Conservation (phyloP, 2,329 filamentous ascomycete species). For the Paracorniculantispora psalliotae region DNA sequence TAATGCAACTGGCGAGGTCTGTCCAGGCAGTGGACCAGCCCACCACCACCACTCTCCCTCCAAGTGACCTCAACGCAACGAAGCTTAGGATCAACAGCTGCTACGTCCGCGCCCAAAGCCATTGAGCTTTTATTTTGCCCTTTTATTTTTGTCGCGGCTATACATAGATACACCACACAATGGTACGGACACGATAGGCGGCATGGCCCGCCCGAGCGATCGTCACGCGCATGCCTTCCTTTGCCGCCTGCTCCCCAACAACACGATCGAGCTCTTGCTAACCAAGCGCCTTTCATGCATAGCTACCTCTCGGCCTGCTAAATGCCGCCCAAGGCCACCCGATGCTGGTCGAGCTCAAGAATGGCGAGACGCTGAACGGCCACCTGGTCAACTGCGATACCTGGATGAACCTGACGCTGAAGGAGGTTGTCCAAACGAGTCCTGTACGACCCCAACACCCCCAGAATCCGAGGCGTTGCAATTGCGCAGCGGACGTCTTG, state of each 20-base stretch:
- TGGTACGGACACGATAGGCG: neutral
- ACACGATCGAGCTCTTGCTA: slow-evolving; percentile 18
- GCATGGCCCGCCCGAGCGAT: neutral
- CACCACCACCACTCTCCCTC: neutral
- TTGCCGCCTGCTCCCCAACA: neutral
- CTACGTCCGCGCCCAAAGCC: neutral
- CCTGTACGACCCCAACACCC: slow-evolving; percentile 50
- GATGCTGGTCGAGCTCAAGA: slow-evolving; percentile 96
- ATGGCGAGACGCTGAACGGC: slow-evolving; percentile 94
- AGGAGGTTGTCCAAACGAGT: slow-evolving; percentile 95
- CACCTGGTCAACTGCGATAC: slow-evolving; percentile 96
- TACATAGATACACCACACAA: neutral
- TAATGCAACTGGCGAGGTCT: slow-evolving; percentile 26
- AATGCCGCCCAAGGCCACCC: slow-evolving; percentile 96
- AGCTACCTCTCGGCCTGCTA: slow-evolving; percentile 75
- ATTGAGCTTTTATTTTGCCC: neutral
- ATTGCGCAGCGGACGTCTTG: too few relatives aligned
- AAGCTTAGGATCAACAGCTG: neutral
- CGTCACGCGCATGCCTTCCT: neutral
- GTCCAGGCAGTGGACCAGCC: neutral
- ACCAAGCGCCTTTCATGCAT: slow-evolving; percentile 15
- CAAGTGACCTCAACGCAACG: slow-evolving; percentile 1
- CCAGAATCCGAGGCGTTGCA: neutral
- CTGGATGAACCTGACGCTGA: slow-evolving; percentile 98
- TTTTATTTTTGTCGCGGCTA: neutral